Evolutionary conservation across 2,329 filamentous ascomycete species (phyloP).

Genomic region (Hypoxylon sp.): DNA sequence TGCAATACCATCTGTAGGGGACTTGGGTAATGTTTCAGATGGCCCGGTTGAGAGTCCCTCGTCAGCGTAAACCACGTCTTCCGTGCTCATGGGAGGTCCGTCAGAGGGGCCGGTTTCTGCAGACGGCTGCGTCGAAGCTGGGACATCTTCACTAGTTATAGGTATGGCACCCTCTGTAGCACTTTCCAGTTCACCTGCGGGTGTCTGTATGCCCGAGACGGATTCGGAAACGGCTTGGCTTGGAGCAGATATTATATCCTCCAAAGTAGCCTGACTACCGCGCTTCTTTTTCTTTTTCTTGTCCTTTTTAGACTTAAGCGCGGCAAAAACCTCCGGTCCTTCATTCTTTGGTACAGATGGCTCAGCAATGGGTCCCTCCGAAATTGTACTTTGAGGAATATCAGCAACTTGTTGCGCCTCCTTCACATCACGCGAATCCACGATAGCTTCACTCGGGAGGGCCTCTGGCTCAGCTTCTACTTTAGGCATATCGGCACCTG

Average conservation of each 20-base stretch:
- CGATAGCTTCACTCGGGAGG: conserved; percentile 13
- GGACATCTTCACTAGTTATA: conserved; percentile 13
- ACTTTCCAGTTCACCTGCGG: conserved; percentile 20
- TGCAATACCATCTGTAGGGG: conserved; percentile 17
- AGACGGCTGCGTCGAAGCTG: conserved; percentile 1
- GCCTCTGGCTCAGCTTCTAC: conserved; percentile 21
- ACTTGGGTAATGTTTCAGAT: conserved; percentile 5
- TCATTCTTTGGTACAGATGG: conserved; percentile 18
- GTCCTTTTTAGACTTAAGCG: conserved; percentile 46
- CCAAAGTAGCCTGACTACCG: conserved; percentile 25
- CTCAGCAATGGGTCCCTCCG: conserved; percentile 32
- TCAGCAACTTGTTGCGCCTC: conserved; percentile 24
- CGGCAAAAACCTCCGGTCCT: conserved; percentile 11
- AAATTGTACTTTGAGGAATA: conserved; percentile 20
- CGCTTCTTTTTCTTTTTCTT: conserved; percentile 48
- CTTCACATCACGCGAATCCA: conserved; percentile 12
- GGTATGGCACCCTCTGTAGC: conserved; percentile 7
- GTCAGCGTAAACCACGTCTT: conserved; percentile 15
- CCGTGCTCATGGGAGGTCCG: conserved; percentile 4
- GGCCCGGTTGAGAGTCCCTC: conserved; percentile 11
- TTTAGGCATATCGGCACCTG: conserved; percentile 19
- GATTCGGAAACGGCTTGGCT: conserved; percentile 24
- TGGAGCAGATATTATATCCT: conserved; percentile 27
- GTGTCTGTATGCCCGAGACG: conserved; percentile 21
- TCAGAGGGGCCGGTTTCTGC: conserved; percentile 8